Evolutionary conservation across 2,329 filamentous ascomycete genomes (phyloP).

Genomic region (Teratosphaeria epicoccoides): DNA sequence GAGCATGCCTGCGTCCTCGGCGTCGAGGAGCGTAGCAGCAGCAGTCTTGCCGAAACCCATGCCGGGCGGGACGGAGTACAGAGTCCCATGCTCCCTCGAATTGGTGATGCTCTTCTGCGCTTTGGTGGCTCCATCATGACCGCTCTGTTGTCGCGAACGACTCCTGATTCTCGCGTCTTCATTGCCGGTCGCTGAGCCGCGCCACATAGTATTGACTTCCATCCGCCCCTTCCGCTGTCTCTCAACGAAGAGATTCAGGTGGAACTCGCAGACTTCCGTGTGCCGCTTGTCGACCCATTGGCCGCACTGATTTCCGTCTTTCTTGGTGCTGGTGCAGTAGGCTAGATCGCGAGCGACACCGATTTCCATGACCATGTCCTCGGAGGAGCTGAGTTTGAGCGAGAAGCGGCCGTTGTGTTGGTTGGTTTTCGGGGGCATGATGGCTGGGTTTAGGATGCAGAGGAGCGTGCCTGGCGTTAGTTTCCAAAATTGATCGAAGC

Average conservation of each 20-base stretch:
- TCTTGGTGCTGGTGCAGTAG: conserved; percentile 75
- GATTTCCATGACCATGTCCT: conserved; percentile 82
- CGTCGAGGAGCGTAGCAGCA: conserved; percentile 56
- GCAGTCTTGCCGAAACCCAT: conserved; percentile 25
- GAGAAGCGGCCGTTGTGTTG: conserved; percentile 75
- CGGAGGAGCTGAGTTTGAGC: conserved; percentile 72
- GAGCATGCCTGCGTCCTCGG: conserved; percentile 47
- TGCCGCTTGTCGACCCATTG: conserved; percentile 81
- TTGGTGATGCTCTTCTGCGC: conserved; percentile 42
- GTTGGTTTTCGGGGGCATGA: conserved; percentile 75
- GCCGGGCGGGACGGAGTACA: conserved; percentile 33
- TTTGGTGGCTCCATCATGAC: conserved; percentile 10
- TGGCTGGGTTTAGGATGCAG: conserved; percentile 79
- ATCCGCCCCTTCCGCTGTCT: conserved; percentile 59
- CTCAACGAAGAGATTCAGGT: conserved; percentile 70
- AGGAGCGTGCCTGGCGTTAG: conserved; percentile 83
- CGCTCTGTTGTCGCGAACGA: conserved; percentile 7
- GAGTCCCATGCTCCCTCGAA: conserved; percentile 43
- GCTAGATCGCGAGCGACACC: conserved; percentile 76
- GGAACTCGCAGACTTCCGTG: conserved; percentile 86
- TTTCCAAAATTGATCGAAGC: conserved; percentile 89
- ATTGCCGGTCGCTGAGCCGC: conserved; percentile 5
- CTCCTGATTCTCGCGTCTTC: conserved; percentile 1
- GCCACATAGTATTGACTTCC: conserved; percentile 63
- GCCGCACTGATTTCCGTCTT: conserved; percentile 70